Evolutionary conservation across 179 eudicot genomes (phyloP).

Genomic region (Patellifolia procumbens): DNA sequence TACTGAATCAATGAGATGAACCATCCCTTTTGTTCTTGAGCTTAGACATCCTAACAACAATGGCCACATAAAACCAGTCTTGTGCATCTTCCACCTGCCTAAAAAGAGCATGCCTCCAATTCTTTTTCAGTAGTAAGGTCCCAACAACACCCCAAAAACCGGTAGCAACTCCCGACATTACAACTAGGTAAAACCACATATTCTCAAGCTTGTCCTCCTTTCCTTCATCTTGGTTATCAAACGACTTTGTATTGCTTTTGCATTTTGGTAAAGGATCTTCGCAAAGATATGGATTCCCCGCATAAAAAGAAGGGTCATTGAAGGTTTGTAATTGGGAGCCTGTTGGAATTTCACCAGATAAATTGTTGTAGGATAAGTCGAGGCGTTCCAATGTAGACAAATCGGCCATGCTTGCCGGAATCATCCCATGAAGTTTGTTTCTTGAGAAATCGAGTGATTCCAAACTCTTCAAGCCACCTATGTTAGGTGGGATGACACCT

Average conservation of each 20-base stretch:
- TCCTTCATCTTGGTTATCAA: neutral
- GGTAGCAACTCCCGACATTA: slow-evolving; percentile 24
- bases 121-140: slow-evolving; percentile 8
- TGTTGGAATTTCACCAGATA: slow-evolving; percentile 21
- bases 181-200: slow-evolving; percentile 22
- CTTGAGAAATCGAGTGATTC: slow-evolving; percentile 16
- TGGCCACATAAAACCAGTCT: slow-evolving; percentile 5
- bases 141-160: slow-evolving; percentile 27
- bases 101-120: slow-evolving; percentile 18
- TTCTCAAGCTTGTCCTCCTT: slow-evolving; percentile 11
- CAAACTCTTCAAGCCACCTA: slow-evolving; percentile 15
- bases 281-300: slow-evolving; percentile 20
- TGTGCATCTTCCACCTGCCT: slow-evolving; percentile 3
- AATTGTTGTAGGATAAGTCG: slow-evolving; percentile 25
- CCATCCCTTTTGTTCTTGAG: neutral
- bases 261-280: slow-evolving; percentile 20
- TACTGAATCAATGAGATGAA: neutral
- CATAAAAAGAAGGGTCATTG: neutral
- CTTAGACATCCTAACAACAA: slow-evolving; percentile 12
- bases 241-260: neutral
- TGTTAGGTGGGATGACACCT: slow-evolving; percentile 7
- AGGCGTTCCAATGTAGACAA: neutral
- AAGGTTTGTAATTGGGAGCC: slow-evolving; percentile 15
- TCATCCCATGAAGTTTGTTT: slow-evolving; percentile 14
- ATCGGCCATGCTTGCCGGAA: slow-evolving; percentile 17